A percentile compares a stretch with the other conserved stretches of the same genome.
phyloP scores from a whole-genome alignment of 352 stramenopile species.

The Pythium scleroteichum region DNA sequence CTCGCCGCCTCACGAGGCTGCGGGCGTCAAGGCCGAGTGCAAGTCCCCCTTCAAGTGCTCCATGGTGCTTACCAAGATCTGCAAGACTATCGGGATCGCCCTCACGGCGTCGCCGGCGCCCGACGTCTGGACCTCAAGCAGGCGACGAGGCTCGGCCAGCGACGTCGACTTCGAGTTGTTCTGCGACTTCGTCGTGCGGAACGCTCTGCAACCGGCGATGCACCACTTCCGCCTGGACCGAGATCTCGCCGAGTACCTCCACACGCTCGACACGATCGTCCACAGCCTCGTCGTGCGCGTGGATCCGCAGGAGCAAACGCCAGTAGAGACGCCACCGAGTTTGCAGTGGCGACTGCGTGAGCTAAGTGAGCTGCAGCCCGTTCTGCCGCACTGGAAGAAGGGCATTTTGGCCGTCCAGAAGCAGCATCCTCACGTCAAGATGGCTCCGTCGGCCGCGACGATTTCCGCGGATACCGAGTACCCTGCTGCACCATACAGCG shows the following conservation, averaged over 20 bases:
- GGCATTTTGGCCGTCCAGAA: constrained; percentile 28
- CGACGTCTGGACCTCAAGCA: constrained; percentile 15
- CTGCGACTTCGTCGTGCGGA: constrained; percentile 42
- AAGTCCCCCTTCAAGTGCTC: constrained; percentile 58
- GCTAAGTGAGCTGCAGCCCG: constrained; percentile 43
- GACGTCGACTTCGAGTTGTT: constrained; percentile 54
- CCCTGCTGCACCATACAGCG: neutral
- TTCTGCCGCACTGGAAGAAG: constrained; percentile 44
- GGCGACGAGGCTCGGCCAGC: constrained; percentile 23
- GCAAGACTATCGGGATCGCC: constrained; percentile 52
- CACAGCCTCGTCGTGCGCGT: constrained; percentile 33
- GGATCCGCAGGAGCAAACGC: neutral
- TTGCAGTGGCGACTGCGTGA: constrained; percentile 34
- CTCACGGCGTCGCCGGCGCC: constrained; percentile 20
- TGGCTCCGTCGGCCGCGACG: neutral
- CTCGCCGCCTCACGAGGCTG: neutral
- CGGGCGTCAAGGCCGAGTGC: neutral
- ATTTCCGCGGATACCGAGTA: neutral
- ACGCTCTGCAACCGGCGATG: constrained; percentile 50
- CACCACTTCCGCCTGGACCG: constrained; percentile 53
- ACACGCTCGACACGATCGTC: constrained; percentile 43
- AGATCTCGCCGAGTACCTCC: constrained; percentile 42
- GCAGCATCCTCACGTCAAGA: constrained; percentile 19
- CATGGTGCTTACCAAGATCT: constrained; percentile 59
- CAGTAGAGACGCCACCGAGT: neutral